Conservation (phyloP, 768 basidiomycete genomes). For the Lyophyllum semitale region DNA sequence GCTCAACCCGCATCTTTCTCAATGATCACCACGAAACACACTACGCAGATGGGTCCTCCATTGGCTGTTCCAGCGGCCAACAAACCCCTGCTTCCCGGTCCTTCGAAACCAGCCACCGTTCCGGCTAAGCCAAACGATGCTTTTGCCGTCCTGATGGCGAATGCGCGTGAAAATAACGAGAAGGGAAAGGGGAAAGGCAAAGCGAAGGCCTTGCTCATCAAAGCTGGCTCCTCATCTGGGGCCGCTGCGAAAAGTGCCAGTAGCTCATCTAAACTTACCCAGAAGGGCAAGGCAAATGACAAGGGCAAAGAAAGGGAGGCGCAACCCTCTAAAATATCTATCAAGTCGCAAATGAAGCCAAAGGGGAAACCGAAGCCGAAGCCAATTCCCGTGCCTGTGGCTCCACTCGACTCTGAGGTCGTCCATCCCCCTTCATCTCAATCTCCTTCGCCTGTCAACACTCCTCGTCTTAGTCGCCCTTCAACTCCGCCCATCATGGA, state of each 20-base stretch:
- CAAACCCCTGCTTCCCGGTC: not conserved
- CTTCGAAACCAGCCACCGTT: constrained; percentile 10
- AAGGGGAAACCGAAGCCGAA: constrained; percentile 31
- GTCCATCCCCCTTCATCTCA: constrained; percentile 1
- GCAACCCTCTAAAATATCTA: constrained; percentile 25
- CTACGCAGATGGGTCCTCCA: constrained; percentile 19
- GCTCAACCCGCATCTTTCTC: not conserved
- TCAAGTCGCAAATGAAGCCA: constrained; percentile 38
- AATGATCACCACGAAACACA: not conserved
- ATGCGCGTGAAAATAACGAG: constrained; percentile 18
- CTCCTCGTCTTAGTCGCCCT: not conserved
- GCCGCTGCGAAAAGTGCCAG: not conserved
- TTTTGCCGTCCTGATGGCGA: constrained; percentile 35
- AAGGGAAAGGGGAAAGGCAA: constrained; percentile 26
- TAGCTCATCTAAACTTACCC: constrained; percentile 5
- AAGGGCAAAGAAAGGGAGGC: constrained; percentile 14
- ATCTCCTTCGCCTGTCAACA: not conserved
- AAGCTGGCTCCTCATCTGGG: constrained; percentile 10
- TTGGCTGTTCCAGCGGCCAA: constrained; percentile 1
- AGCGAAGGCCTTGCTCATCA: constrained; percentile 12
- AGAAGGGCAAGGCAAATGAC: constrained; percentile 1
- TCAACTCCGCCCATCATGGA: constrained; percentile 5
- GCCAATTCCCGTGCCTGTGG: constrained; percentile 12
- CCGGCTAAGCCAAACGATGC: constrained; percentile 25
- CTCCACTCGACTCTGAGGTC: not conserved